Base-by-base conservation (phyloP, 768 basidiomycete species). In the Tulasnella sp. region DNA sequence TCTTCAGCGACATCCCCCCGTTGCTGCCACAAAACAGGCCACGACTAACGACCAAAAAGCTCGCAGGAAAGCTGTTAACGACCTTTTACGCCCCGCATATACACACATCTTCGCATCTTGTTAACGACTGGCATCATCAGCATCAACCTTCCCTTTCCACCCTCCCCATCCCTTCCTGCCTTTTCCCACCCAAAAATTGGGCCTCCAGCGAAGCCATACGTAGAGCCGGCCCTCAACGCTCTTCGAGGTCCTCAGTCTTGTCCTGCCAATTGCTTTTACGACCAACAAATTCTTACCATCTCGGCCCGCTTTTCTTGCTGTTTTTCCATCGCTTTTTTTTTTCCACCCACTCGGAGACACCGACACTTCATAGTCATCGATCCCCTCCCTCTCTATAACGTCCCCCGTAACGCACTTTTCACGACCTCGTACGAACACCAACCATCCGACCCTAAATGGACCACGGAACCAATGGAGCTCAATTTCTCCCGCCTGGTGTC, bases 391-490 rank as follows among this genome's bases (percentile, higher is more conserved):
- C 69, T 42, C 69, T 70, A 38, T 70, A 70, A 70, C 69, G 69
- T 70, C 69, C 40, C 69, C 69, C 58, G 58, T 70, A 38, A 70
- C 69, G 69, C 69, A 38, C 69, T 42, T 25, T 70, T 70, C 36
- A 70, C 69, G 69, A 70, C 69, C 69, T 38, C 69, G 69, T 64
- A 70, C 69, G 69, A 67, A 38, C 69, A 38, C 40, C 40, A 34
- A 70, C n/a, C 36, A 42, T 70, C 58, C 14, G 29, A 29, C 69
- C 69, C 38, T 42, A 25, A 38, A 70, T 70, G 69, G 69, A 70
- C 17, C 69, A 38, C 40, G 40, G n/a, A 38, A 38, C 69, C 69
- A 70, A 70, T 31, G 69, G 69, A 12, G 37, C 69, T 0, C 69
- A 70, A 31, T 70, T 70, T 70, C 69, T 70, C 40, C 69, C 69